Conservation (phyloP, 2,329 filamentous ascomycete genomes). For the Grosmannia serpens region DNA sequence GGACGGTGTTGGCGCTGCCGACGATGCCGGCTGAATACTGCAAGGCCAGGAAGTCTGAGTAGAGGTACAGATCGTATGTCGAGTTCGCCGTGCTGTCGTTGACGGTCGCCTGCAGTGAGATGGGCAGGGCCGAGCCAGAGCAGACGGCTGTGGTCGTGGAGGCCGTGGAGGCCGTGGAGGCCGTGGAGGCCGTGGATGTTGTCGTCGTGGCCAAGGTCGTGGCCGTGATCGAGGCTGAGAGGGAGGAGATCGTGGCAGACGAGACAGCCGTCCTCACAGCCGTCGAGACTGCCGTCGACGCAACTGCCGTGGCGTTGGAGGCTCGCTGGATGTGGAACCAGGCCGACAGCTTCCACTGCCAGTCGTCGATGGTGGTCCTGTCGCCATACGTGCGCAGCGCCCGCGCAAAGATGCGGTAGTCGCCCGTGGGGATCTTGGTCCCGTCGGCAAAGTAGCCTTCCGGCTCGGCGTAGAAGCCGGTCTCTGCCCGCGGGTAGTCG, state of each 20-base stretch:
- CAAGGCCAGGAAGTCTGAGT: background rate
- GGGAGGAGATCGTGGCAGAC: background rate
- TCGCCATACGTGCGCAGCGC: conserved; percentile 14
- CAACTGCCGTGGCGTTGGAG: background rate
- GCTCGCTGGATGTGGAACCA: conserved; percentile 10
- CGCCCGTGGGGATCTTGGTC: conserved; percentile 8
- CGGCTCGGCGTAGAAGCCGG: background rate
- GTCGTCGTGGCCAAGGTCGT: background rate
- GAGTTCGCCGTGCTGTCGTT: background rate
- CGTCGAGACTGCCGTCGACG: background rate
- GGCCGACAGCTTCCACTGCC: conserved; percentile 11
- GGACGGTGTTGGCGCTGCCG: background rate
- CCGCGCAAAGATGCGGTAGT: conserved; percentile 12
- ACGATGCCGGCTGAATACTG: background rate
- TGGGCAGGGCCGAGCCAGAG: background rate
- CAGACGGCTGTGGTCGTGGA: background rate
- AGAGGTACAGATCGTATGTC: background rate
- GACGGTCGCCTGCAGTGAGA: background rate
- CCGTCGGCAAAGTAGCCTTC: conserved; percentile 8
- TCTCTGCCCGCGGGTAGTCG: background rate
- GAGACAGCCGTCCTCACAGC: background rate
- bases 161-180: background rate
- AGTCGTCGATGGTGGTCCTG: conserved; percentile 9
- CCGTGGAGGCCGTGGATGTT: background rate
- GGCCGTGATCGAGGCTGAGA: no score